phyloP scores from a whole-genome alignment of 768 basidiomycete species.

The Coprinopsis marcescibilis region DNA sequence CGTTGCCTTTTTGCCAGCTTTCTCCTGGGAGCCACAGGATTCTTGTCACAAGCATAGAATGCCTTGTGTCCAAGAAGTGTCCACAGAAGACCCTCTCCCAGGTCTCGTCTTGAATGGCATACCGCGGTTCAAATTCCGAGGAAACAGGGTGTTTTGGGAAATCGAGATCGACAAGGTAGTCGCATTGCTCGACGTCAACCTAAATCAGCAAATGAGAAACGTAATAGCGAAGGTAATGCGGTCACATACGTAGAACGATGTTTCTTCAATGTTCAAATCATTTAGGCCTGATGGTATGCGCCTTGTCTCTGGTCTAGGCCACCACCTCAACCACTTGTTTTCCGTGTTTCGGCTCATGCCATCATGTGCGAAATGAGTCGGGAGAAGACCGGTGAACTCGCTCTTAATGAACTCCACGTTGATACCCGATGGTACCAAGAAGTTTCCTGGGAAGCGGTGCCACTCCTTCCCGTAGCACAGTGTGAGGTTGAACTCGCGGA shows the following conservation, averaged over 20 bases:
- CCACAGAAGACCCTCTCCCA: slow-evolving; percentile 84
- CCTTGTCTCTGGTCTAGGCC: slow-evolving; percentile 59
- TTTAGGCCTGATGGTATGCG: slow-evolving; percentile 66
- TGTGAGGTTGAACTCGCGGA: slow-evolving; percentile 64
- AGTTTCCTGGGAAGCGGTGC: slow-evolving; percentile 91
- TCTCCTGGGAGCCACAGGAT: slow-evolving; percentile 75
- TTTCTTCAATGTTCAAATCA: slow-evolving; percentile 80
- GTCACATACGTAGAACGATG: slow-evolving; percentile 63
- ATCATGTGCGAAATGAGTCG: slow-evolving; percentile 58
- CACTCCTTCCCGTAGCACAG: slow-evolving; percentile 94
- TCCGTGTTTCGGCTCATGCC: not conserved
- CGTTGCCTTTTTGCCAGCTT: slow-evolving; percentile 62
- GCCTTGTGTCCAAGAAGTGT: slow-evolving; percentile 77
- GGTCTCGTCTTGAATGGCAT: slow-evolving; percentile 51
- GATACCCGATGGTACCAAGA: slow-evolving; percentile 78
- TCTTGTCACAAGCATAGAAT: slow-evolving; percentile 69
- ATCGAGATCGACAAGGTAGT: slow-evolving; percentile 88
- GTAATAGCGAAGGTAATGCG: slow-evolving; percentile 4
- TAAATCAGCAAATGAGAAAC: slow-evolving; percentile 20
- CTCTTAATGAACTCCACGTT: slow-evolving; percentile 87
- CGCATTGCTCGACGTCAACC: slow-evolving; percentile 72
- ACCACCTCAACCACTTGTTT: slow-evolving; percentile 25
- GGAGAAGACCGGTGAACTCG: slow-evolving; percentile 86
- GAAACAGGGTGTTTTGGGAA: slow-evolving; percentile 63
- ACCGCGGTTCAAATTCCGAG: slow-evolving; percentile 72